Conservation (phyloP, 2,329 filamentous ascomycete species). For the Chalaropsis ovoidea region DNA sequence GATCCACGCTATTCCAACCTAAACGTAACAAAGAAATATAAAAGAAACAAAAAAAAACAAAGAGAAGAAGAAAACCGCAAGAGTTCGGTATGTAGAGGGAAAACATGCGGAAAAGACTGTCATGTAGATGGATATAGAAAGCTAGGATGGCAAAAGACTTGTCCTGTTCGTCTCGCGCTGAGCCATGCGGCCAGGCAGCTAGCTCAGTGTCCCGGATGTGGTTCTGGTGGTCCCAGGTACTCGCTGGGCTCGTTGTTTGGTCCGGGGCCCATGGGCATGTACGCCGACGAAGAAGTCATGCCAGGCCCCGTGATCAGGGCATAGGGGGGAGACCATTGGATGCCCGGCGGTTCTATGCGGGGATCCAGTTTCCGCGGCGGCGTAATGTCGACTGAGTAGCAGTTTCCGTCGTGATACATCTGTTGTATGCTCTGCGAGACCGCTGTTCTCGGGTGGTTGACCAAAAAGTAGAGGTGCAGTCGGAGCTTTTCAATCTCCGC, state of each 20-base stretch:
- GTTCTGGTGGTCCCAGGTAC: neutral
- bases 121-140: neutral
- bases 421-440: slow-evolving; percentile 15
- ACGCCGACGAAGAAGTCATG: neutral
- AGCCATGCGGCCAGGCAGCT: neutral
- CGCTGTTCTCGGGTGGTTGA: slow-evolving; percentile 9
- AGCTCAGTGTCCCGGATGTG: slow-evolving; percentile 8
- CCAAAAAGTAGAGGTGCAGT: slow-evolving; percentile 19
- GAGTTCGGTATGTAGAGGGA: neutral
- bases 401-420: slow-evolving; percentile 11
- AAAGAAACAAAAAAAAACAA: neutral
- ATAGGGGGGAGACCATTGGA: slow-evolving; percentile 4
- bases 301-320: neutral
- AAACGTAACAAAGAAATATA: neutral
- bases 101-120: neutral
- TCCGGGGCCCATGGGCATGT: slow-evolving; percentile 5
- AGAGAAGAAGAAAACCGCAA: no score
- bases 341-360: slow-evolving; percentile 7
- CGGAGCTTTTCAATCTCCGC: slow-evolving; percentile 22
- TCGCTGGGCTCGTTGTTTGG: slow-evolving; percentile 1
- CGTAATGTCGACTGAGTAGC: neutral
- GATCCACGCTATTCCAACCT: neutral
- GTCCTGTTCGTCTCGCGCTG: no score
- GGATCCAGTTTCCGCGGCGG: slow-evolving; percentile 4
- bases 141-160: neutral